Base-by-base conservation (phyloP, 352 stramenopile species). In the Lagenidium giganteum region DNA sequence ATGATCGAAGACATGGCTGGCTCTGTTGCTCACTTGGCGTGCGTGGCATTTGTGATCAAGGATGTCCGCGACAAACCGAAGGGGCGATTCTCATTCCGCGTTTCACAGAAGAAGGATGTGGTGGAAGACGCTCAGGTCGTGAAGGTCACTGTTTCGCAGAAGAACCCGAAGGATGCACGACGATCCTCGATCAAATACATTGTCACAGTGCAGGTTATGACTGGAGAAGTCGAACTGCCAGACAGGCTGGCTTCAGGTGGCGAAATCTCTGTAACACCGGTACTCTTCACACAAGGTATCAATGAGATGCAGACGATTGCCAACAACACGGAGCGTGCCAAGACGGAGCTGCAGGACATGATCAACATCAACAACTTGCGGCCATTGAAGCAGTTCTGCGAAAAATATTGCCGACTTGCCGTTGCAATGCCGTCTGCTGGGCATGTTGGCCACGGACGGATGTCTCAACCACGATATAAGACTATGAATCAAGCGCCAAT, bases 301-400 rank as follows among this genome's bases (percentile, higher is more conserved):
- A 97, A 97, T 56, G 91, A 97, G 60, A 96, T 95, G 83, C 88
- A 97, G 67, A 96, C 88, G 12, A 87, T 97, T 34, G 87, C 87
- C 2, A 97, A 97, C 61, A 86, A 93, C 51, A 94, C 83, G 5
- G 81, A 93, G 29, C 76, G 80, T 23, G 75, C 76, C 20, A 93
- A 95, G 64, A 95, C 83, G 5, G 81, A 93, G 58, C 61, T 95
- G 20, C 83, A 95, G 48, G 80, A 95, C 34, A 86, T 87, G 53
- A 93, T 95, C 56, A 95, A 95, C 57, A 83, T 92, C 53, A 82
- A 83, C 60, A 93, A 84, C 64, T 45, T 95, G 5, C 77, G 75
- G 29, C 78, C 67, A 16, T 47, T 95, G 3, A 87, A 91, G 65
- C 54, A 72, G n/a, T 95, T 81, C 46, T 87, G 73, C 28, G 74